Conservation (phyloP, 768 basidiomycete genomes). For the Cystofilobasidium ferigula region DNA sequence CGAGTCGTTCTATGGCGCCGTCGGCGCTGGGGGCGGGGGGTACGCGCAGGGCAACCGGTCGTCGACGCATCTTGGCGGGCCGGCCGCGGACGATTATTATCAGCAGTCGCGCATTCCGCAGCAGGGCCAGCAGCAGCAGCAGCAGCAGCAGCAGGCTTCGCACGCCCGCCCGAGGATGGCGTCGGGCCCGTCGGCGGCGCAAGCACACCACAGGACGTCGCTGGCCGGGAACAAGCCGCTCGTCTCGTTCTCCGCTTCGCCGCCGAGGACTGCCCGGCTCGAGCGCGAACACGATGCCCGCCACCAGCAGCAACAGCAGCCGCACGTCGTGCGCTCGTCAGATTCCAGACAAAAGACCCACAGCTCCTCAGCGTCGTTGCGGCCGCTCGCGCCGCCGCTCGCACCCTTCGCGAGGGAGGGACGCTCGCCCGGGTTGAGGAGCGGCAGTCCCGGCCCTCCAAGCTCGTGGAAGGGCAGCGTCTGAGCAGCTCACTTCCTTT, state of each 20-base stretch:
- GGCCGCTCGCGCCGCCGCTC: not conserved
- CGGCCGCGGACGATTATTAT: not conserved
- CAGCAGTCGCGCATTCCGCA: not conserved
- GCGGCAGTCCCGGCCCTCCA: not conserved
- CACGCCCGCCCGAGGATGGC: not conserved
- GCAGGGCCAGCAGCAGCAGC: not conserved
- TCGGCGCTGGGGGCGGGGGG: not conserved
- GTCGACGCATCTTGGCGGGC: not conserved
- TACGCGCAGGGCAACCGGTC: not conserved
- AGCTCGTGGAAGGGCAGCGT: not conserved
- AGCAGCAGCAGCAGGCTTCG: not conserved
- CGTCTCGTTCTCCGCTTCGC: constrained; percentile 1
- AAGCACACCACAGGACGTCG: not conserved
- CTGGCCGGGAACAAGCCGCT: not conserved
- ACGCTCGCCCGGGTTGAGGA: not conserved
- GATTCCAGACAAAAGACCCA: no score
- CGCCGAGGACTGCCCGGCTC: not conserved
- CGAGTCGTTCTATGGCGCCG: not conserved
- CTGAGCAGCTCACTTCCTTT: not conserved
- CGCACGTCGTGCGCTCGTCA: no score
- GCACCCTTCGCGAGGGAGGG: constrained; percentile 4
- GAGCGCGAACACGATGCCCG: not conserved
- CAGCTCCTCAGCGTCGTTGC: not conserved
- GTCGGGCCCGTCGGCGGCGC: not conserved
- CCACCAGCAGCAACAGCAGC: no score